phyloP scores from a whole-genome alignment of 176 grass and related monocot genomes.

The Alloteropsis semialata region DNA sequence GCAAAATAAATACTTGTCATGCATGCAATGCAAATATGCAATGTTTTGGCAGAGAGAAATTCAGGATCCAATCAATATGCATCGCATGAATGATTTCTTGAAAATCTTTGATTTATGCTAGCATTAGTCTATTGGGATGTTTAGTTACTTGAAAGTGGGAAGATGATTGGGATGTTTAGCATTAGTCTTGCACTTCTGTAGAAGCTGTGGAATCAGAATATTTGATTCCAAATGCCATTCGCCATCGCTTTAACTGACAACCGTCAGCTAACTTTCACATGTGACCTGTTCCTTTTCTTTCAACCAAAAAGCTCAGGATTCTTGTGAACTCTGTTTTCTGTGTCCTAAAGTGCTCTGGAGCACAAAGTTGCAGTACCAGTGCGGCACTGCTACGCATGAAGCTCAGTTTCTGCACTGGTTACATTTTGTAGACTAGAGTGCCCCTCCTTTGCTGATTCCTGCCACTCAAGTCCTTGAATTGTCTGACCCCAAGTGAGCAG shows the following conservation, averaged over 20 bases:
- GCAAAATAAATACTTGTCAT: background rate
- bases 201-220: constrained; percentile 7
- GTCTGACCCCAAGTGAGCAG: background rate
- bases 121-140: background rate
- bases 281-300: constrained; percentile 14
- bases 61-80: background rate
- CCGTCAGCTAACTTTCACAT: background rate
- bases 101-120: background rate
- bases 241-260: background rate
- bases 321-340: constrained; percentile 26
- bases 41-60: background rate
- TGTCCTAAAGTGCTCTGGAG: background rate
- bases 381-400: background rate
- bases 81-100: background rate
- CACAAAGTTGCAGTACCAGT: background rate
- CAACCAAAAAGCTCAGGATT: constrained; percentile 16
- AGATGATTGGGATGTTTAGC: no score
- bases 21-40: background rate
- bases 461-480: background rate
- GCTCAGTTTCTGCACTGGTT: background rate
- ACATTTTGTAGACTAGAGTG: background rate
- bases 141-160: background rate
- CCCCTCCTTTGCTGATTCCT: background rate
- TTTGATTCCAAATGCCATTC: constrained; percentile 10
- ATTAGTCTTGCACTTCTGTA: no score